Evolutionary conservation across 2,329 filamentous ascomycete genomes (phyloP), one percentile per base, ranked within the genome.

Genomic region (Fusarium sterilihyphosum): DNA sequence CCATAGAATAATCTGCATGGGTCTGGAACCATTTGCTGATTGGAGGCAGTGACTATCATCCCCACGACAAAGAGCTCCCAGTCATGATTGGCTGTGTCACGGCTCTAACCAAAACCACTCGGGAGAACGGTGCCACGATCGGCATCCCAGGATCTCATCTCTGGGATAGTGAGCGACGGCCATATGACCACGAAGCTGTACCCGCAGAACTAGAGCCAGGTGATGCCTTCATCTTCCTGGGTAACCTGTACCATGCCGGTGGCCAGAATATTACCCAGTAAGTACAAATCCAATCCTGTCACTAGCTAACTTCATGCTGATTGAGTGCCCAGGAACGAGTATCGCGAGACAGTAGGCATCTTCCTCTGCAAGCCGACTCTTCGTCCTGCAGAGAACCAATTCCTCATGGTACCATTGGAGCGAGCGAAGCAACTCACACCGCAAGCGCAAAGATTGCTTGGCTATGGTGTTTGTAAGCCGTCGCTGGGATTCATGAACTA

Each of bases 101-200:
- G 78, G 82, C 84, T 2, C 69, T 83, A 62, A 83, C 81, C 8
- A 84, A 80, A 74, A 84, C 82, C 2, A 84, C 83, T 3, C 79
- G 78, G 24, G 81, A 83, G 44, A 85, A 85, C 50, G 84, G 84
- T 2, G 83, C 83, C 2, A 85, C 84, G 0, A 75, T 83, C n/a
- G 82, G 80, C 4, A 85, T 85, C 44, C 84, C 83, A 0, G 80
- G 81, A 11, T 83, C 80, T 17, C 84, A 85, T 67, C 76, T 83
- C 8, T 85, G 84, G 84, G 82, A 80, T 2, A 77, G 80, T 11
- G 81, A 84, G 2, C 78, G 82, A 1, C 76, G 74, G 10, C 84
- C 84, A 3, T 67, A 80, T 16, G 78, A 81, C 29, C 78, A 83
- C 14, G 84, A 85, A 53, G 82, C 83, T 3, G 74, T 83, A 5